Conservation (phyloP, 2,329 filamentous ascomycete genomes). For the Claviceps sp. region DNA sequence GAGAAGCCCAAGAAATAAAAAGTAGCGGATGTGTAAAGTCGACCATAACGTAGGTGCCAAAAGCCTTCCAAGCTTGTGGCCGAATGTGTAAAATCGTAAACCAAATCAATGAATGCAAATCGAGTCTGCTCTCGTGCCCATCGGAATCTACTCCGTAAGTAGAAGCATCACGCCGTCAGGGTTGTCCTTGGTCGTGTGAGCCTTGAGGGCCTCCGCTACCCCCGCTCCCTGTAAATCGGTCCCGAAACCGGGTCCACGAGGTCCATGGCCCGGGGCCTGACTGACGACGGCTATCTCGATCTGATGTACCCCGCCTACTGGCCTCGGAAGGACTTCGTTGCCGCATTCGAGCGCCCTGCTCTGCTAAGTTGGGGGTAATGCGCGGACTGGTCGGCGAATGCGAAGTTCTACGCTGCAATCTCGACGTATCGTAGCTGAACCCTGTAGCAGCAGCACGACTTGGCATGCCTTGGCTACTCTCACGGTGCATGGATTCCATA, state of each 20-base stretch:
- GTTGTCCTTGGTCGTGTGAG: slow-evolving; percentile 16
- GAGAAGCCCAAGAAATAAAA: neutral
- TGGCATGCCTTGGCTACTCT: slow-evolving; percentile 12
- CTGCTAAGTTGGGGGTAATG: slow-evolving; percentile 12
- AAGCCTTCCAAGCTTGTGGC: neutral
- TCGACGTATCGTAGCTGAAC: slow-evolving; percentile 20
- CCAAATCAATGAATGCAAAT: neutral
- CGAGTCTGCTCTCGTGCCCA: neutral
- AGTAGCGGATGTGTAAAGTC: neutral
- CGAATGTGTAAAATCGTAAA: neutral
- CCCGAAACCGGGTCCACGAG: slow-evolving; percentile 25
- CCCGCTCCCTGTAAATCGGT: slow-evolving; percentile 22
- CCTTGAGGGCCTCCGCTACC: slow-evolving; percentile 15
- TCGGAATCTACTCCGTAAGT: neutral
- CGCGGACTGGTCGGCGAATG: slow-evolving; percentile 24
- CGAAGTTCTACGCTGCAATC: slow-evolving; percentile 24
- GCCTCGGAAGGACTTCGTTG: slow-evolving; percentile 26
- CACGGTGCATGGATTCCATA: slow-evolving; percentile 15
- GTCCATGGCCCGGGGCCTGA: slow-evolving; percentile 24
- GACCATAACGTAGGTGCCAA: too few species aligned
- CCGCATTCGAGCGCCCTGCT: slow-evolving; percentile 20
- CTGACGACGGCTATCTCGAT: slow-evolving; percentile 18
- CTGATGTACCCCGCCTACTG: slow-evolving; percentile 16
- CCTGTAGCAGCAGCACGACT: slow-evolving; percentile 13
- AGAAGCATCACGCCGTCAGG: slow-evolving; percentile 9